phyloP scores from a whole-genome alignment of 2,329 filamentous ascomycete species.

The Madurella fahalii region DNA sequence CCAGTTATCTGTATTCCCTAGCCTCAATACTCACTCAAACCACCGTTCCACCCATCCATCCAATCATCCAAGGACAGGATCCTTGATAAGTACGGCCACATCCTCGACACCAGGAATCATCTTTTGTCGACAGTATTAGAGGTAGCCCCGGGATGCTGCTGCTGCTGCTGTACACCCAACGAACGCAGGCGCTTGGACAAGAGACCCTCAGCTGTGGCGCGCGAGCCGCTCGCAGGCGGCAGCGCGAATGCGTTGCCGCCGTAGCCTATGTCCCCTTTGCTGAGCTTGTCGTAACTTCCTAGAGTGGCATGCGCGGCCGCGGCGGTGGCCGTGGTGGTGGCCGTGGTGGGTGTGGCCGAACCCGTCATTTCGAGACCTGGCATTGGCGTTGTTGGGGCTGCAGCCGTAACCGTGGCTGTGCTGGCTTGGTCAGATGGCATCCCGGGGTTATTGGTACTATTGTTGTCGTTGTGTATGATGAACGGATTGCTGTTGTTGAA shows the following conservation, averaged over 20 bases:
- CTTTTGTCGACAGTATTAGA: neutral
- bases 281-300: constrained; percentile 61
- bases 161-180: constrained; percentile 12
- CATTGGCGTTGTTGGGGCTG: constrained; percentile 17
- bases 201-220: constrained; percentile 37
- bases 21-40: too few relatives aligned
- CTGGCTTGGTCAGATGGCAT: too few relatives aligned
- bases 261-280: constrained; percentile 60
- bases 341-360: neutral
- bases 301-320: constrained; percentile 8
- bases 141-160: neutral
- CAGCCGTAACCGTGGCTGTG: neutral
- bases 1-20: too few relatives aligned
- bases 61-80: too few relatives aligned
- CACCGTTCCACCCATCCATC: too few relatives aligned
- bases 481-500: neutral
- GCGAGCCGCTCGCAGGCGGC: neutral
- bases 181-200: constrained; percentile 23
- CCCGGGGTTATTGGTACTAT: neutral
- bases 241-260: constrained; percentile 37
- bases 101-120: neutral
- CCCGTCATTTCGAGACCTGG: constrained; percentile 22
- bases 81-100: too few relatives aligned
- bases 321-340: neutral
- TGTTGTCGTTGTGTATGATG: neutral